Evolutionary conservation across 2,329 filamentous ascomycete species (phyloP).

Genomic region (Alternaria sp.): DNA sequence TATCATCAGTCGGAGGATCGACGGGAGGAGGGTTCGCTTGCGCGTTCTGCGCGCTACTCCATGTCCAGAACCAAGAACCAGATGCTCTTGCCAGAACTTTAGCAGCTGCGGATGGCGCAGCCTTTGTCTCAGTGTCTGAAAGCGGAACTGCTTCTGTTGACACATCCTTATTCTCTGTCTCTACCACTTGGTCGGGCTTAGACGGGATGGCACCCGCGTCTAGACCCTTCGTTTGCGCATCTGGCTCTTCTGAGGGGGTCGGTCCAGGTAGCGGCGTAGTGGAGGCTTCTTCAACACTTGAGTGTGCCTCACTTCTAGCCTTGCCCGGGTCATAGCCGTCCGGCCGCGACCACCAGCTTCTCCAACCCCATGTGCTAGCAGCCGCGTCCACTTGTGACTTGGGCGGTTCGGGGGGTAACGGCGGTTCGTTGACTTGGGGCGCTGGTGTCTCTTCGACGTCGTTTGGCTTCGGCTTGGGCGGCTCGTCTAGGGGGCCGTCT

Average conservation of each 20-base stretch:
- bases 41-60: slow-evolving; percentile 58
- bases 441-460: slow-evolving; percentile 22
- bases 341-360: slow-evolving; percentile 61
- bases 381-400: slow-evolving; percentile 19
- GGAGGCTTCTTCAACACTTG: slow-evolving; percentile 48
- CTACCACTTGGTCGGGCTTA: slow-evolving; percentile 12
- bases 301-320: slow-evolving; percentile 34
- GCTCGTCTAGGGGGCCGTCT: slow-evolving; percentile 43
- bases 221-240: slow-evolving; percentile 37
- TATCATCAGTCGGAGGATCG: slow-evolving; percentile 15
- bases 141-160: slow-evolving; percentile 5
- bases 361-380: slow-evolving; percentile 51
- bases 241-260: slow-evolving; percentile 47
- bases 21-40: slow-evolving; percentile 37
- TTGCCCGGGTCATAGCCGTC: slow-evolving; percentile 57
- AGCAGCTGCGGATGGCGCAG: slow-evolving; percentile 17
- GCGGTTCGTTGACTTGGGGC: slow-evolving; percentile 43
- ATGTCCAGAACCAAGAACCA: slow-evolving; percentile 59
- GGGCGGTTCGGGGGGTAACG: slow-evolving; percentile 54
- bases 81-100: slow-evolving; percentile 29
- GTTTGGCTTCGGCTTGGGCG: slow-evolving; percentile 27
- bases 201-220: slow-evolving; percentile 12
- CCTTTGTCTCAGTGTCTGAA: slow-evolving; percentile 26
- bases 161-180: slow-evolving; percentile 33
- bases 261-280: slow-evolving; percentile 52